Percentiles rank a stretch among this genome's conserved stretches.
Conservation (phyloP, 2,329 filamentous ascomycete species). For the Paecilomyces dactylethromorphus region DNA sequence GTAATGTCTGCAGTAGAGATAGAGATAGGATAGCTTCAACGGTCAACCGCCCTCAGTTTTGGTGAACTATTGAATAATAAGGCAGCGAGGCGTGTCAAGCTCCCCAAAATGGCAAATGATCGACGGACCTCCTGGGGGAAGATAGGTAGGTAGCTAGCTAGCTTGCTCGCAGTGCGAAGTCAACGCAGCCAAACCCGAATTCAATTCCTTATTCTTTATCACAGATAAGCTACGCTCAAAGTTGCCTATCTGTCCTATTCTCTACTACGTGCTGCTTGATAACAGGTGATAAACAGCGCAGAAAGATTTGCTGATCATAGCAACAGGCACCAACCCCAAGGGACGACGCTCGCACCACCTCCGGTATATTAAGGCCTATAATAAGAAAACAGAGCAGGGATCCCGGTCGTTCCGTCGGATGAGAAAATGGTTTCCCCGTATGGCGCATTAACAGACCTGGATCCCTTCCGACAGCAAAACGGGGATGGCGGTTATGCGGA, state of each 20-base stretch:
- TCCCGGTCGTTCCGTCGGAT: neutral
- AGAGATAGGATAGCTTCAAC: too few relatives aligned
- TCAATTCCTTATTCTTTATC: neutral
- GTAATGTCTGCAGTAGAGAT: neutral
- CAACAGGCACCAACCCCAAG: neutral
- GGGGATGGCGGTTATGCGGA: neutral
- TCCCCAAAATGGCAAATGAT: neutral
- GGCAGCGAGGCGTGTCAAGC: neutral
- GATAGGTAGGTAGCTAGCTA: neutral
- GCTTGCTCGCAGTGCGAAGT: too few relatives aligned
- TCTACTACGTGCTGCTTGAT: neutral
- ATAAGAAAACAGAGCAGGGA: neutral
- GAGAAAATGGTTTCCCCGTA: neutral
- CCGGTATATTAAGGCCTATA: neutral
- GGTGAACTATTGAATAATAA: neutral
- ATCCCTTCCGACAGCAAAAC: neutral
- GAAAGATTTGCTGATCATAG: neutral
- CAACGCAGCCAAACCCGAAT: neutral
- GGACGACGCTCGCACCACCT: neutral
- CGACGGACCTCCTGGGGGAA: neutral
- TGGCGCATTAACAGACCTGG: neutral
- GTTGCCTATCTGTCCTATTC: neutral
- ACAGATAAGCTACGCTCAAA: neutral
- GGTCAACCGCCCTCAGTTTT: neutral
- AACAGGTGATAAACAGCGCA: neutral